Conservation (phyloP, 202 grass and related monocot genomes). For the Cymbopogon flexuosus region DNA sequence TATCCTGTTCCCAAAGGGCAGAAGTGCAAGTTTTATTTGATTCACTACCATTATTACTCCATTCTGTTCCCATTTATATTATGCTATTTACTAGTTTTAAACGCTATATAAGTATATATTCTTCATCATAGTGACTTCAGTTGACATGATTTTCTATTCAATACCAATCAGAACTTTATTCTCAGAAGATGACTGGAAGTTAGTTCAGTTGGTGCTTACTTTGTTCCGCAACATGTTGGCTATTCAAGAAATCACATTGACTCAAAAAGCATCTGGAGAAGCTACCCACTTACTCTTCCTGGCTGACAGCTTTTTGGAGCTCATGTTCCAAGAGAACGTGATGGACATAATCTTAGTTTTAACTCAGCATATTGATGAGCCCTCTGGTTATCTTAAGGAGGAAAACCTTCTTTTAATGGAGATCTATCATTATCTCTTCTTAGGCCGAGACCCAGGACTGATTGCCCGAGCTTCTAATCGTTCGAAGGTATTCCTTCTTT, state of each 20-base stretch:
- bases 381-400: conserved; percentile 72
- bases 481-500: conserved; percentile 53
- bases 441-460: conserved; percentile 72
- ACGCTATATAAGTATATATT: background rate
- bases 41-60: background rate
- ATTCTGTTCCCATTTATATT: conserved; percentile 13
- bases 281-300: conserved; percentile 65
- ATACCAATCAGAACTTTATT: conserved; percentile 58
- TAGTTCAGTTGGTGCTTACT: conserved; percentile 92
- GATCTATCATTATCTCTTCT: conserved; percentile 79
- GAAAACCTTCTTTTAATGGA: conserved; percentile 93
- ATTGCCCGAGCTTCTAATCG: conserved; percentile 56
- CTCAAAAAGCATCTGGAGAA: conserved; percentile 78
- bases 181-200: conserved; percentile 95
- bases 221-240: conserved; percentile 82
- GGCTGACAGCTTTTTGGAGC: conserved; percentile 71
- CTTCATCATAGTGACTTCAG: conserved; percentile 18
- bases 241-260: conserved; percentile 84
- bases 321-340: conserved; percentile 93
- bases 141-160: conserved; percentile 35
- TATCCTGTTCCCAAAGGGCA: no score
- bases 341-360: conserved; percentile 95
- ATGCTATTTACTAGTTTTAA: conserved; percentile 19
- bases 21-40: background rate
- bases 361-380: conserved; percentile 75